phyloP scores from a whole-genome alignment of 2,329 filamentous ascomycete species.

The Cladosporium austrohemisphaericum region DNA sequence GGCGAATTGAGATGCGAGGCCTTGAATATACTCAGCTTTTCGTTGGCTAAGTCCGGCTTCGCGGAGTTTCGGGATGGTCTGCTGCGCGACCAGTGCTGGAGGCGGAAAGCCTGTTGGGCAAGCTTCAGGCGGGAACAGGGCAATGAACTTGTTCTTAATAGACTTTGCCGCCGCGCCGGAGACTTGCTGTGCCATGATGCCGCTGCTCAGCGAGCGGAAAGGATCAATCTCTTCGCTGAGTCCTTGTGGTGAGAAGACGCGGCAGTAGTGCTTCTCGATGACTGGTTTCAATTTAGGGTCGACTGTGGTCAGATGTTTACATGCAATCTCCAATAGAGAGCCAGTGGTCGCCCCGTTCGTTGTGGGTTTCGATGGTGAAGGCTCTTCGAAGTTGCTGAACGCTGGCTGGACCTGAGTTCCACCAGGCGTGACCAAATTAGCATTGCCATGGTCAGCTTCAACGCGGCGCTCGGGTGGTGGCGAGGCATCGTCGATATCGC shows the following conservation, averaged over 20 bases:
- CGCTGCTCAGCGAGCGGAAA: constrained; percentile 75
- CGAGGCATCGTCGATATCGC: constrained; percentile 37
- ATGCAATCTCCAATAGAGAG: constrained; percentile 70
- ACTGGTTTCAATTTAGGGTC: constrained; percentile 69
- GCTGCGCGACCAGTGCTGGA: constrained; percentile 66
- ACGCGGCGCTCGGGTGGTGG: constrained; percentile 52
- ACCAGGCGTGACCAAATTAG: constrained; percentile 66
- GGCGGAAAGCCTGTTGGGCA: constrained; percentile 60
- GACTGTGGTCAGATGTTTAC: constrained; percentile 66
- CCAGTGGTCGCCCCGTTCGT: constrained; percentile 39
- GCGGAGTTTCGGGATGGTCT: constrained; percentile 64
- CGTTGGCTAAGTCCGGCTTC: constrained; percentile 86
- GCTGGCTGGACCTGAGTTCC: constrained; percentile 60
- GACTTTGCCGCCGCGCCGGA: constrained; percentile 85
- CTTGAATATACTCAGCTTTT: constrained; percentile 92
- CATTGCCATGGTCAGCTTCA: constrained; percentile 63
- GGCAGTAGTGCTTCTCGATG: constrained; percentile 71
- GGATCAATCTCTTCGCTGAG: constrained; percentile 84
- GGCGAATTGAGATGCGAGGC: constrained; percentile 76
- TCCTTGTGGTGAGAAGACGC: constrained; percentile 74
- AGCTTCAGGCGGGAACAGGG: constrained; percentile 55
- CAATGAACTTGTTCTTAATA: constrained; percentile 82
- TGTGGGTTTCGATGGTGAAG: constrained; percentile 34
- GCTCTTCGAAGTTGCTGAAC: constrained; percentile 36
- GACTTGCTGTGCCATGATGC: constrained; percentile 95